phyloP scores from a whole-genome alignment of 106 monocot species.

The Phalaenopsis equestris region DNA sequence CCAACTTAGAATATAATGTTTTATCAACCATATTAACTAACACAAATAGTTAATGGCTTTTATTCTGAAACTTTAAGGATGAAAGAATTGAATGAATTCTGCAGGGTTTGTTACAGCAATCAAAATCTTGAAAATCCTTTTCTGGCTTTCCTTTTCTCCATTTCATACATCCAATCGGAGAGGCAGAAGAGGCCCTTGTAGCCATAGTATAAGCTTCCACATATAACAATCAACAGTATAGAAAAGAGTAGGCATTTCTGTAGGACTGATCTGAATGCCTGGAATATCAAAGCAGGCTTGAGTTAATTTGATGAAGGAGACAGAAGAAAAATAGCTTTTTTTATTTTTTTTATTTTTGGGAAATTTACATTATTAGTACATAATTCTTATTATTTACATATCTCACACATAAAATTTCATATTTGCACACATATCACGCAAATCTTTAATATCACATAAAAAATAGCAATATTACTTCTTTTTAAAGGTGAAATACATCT shows the following conservation, averaged over 20 bases:
- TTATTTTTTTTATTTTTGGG: no score
- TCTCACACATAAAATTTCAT: no score
- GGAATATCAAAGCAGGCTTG: constrained; percentile 2
- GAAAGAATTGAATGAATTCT: background rate
- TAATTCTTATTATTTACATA: no score
- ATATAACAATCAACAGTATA: constrained; percentile 13
- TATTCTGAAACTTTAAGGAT: background rate
- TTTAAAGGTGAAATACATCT: no score
- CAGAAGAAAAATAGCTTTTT: background rate
- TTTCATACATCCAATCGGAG: constrained; percentile 85
- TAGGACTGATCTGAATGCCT: constrained; percentile 39
- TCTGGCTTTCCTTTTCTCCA: constrained; percentile 26
- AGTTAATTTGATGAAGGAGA: background rate
- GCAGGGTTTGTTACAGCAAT: background rate
- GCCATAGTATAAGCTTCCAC: constrained; percentile 31
- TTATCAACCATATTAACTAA: background rate
- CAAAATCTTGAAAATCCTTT: constrained; percentile 30
- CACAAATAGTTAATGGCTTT: background rate
- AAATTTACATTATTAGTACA: no score
- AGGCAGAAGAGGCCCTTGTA: constrained; percentile 67
- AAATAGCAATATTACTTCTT: no score
- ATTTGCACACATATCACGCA: no score
- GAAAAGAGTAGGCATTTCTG: constrained; percentile 25
- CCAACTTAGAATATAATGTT: background rate
- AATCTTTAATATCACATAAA: no score